Evolutionary conservation across 306 rosid species (phyloP), one percentile per base, ranked within the genome.

Genomic region (Rubus parviflorus): DNA sequence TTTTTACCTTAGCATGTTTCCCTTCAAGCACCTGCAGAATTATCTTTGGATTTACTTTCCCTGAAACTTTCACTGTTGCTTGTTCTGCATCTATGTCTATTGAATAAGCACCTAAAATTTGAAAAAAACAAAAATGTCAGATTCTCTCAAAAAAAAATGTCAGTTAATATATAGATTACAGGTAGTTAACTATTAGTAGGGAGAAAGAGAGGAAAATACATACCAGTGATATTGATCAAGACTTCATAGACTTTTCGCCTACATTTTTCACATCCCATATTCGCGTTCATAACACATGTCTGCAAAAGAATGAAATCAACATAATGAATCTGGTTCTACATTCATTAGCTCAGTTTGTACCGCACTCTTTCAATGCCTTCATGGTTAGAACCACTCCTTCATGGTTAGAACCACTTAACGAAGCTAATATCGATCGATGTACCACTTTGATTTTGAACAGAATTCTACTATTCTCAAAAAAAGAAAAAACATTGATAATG

Each of bases 271-370:
- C 90, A 89, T 23, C 77, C 69, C 16, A 76, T 16, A 47, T 83
- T 85, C 51, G 79, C 70, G 68, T 72, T 89, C 49, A 87, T 79
- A 72, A 75, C 74, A 81, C 90, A 85, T 35, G 25, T 79, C 89
- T 83, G 84, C 74, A 79, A 82, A 57, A 15, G 14, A 48, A 70
- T 7, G 40, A 23, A 8, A 73, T 12, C 30, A 53, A 6, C 16
- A 20, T 37, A 57, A 57, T 22, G 64, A 56, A 56, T 20, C 66
- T 23, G 66, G 40, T 60, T 13, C 7, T 4, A 60, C 66, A 60
- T 23, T 23, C 4, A 37, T 20, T 58, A 23, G 14, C 30, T 22
- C 10, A 23, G 38, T 58, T 58, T 5, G 4, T 11, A 22, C 65
- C 11, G 65, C 63, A 20, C 1, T 57, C 56, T 51, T 51, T 14